Evolutionary conservation across 192 early-diverging fungal genomes (phyloP), one percentile per base, ranked within the genome.

Genomic region (Coemansia sp.): DNA sequence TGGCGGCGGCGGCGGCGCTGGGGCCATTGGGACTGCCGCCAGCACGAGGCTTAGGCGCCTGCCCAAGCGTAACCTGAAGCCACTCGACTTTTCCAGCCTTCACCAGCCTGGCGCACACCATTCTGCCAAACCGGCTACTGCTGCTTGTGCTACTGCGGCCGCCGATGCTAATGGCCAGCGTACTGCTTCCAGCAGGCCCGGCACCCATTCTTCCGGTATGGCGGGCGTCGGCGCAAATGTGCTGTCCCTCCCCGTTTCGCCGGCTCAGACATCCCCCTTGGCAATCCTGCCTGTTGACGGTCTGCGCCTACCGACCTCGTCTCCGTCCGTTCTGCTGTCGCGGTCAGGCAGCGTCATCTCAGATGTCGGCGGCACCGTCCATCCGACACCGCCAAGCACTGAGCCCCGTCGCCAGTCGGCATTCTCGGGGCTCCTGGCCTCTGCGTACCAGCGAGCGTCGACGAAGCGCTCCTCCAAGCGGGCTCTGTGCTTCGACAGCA

Each of bases 21-120:
- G 65, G 11, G 59, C 60, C 40, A 47, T 14, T 20, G 38, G 39
- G 38, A 39, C 29, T 31, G 45, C 38, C 22, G 45, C 51, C 56
- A 59, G 60, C n/a, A 40, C 58, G 46, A 64, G 79, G 66, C 73
- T 82, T 65, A 71, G 74, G 41, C 69, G 79, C 27, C 62, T 82
- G 60, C 79, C 79, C n/a, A 76, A 76, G 60, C 73, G 79, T 56
- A 82, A 82, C 59, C 70, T 82, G 58, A 82, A 82, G 64, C 79
- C 79, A 67, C 79, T 82, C 22, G 79, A 82, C 59, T 82, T 82
- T 70, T 82, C 79, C 12, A 47, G 67, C 6, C 35, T 82, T 19
- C 68, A 74, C 62, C 71, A 66, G 40, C 56, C 68, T n/a, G 61
- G 61, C 31, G 40, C 32, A 15, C 64, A 60, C 49, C 58, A 68